These are phyloP conservation scores for Echinochloa phyllopogon DNA, from an alignment of 176 grass and related monocot genomes.

Conservation along the genomic window DNA sequence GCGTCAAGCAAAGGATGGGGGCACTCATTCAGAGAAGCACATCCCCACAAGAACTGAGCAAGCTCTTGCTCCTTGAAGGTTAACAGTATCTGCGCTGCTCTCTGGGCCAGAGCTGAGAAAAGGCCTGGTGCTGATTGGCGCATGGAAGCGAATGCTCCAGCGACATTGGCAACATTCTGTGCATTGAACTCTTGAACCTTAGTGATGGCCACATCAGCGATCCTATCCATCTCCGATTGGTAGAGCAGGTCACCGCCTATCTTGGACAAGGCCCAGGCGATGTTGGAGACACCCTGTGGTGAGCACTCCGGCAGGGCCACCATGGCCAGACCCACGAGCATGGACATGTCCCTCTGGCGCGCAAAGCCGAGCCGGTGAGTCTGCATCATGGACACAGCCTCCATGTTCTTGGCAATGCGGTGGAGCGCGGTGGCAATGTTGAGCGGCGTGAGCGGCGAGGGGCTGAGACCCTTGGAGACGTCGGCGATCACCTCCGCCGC, in stretches of 20 bases:
- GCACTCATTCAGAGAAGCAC: conserved; percentile 76
- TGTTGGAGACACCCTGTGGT: conserved; percentile 83
- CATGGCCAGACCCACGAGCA: conserved; percentile 91
- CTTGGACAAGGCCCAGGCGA: conserved; percentile 96
- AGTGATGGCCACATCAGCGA: conserved; percentile 68
- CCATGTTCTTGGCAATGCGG: conserved; percentile 98
- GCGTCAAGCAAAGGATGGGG: conserved; percentile 56
- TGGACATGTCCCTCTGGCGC: conserved; percentile 87
- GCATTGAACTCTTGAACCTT: conserved; percentile 79
- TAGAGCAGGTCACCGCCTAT: conserved; percentile 84
- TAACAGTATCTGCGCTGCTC: conserved; percentile 58
- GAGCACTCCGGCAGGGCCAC: conserved; percentile 75
- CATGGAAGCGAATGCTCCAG: conserved; percentile 86
- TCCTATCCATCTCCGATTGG: conserved; percentile 85
- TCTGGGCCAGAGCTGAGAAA: conserved; percentile 54
- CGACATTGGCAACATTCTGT: conserved; percentile 87
- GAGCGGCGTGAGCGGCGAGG: conserved; percentile 78
- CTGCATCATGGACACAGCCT: conserved; percentile 72
- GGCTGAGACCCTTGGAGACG: conserved; percentile 82
- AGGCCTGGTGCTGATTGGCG: conserved; percentile 75
- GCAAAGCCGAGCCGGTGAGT: conserved; percentile 71
- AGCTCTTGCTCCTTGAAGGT: conserved; percentile 86
- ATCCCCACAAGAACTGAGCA: conserved; percentile 88
- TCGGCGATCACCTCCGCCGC: conserved; percentile 53
- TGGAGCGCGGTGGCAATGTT: conserved; percentile 94